These are phyloP conservation scores for Alternaria infectoria DNA, from an alignment of 2,329 filamentous ascomycete species.

Conservation along the genomic window DNA sequence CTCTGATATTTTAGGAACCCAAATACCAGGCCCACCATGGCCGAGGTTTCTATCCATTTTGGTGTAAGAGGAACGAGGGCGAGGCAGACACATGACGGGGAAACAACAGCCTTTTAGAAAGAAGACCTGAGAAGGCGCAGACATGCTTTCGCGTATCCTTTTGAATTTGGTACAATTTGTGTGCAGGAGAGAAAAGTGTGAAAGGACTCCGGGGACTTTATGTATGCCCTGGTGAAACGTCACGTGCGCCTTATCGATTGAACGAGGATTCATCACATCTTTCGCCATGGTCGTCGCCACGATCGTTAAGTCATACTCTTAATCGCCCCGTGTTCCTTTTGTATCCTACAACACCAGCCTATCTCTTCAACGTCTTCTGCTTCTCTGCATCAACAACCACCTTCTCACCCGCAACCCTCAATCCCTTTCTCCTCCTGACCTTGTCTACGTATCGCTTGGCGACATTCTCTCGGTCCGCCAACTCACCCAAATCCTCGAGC, in stretches of 20 bases:
- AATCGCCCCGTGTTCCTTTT: too few relatives aligned
- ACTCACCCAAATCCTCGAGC: constrained; percentile 91
- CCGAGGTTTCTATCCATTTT: fast-evolving
- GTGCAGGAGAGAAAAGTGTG: too few relatives aligned
- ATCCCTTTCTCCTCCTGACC: constrained; percentile 83
- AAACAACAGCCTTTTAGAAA: too few relatives aligned
- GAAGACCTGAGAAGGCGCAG: too few relatives aligned
- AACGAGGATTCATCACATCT: not conserved
- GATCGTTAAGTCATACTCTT: too few relatives aligned
- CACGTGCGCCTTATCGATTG: too few relatives aligned
- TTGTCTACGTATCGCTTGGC: constrained; percentile 95
- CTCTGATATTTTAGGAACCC: not conserved
- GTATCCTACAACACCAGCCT: not conserved
- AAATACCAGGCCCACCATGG: not conserved
- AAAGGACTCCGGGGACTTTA: too few relatives aligned
- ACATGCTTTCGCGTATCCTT: too few relatives aligned
- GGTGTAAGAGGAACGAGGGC: not conserved
- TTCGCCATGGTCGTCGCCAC: too few relatives aligned
- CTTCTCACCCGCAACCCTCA: constrained; percentile 73
- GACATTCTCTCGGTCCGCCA: constrained; percentile 93
- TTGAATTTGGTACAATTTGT: too few relatives aligned
- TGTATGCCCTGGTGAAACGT: too few relatives aligned
- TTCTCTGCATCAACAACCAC: constrained; percentile 88
- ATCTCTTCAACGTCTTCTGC: constrained; percentile 75
- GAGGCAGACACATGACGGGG: not conserved